Evolutionary conservation across 2,329 filamentous ascomycete genomes (phyloP).

Genomic region (Trichocomaceae sp.): DNA sequence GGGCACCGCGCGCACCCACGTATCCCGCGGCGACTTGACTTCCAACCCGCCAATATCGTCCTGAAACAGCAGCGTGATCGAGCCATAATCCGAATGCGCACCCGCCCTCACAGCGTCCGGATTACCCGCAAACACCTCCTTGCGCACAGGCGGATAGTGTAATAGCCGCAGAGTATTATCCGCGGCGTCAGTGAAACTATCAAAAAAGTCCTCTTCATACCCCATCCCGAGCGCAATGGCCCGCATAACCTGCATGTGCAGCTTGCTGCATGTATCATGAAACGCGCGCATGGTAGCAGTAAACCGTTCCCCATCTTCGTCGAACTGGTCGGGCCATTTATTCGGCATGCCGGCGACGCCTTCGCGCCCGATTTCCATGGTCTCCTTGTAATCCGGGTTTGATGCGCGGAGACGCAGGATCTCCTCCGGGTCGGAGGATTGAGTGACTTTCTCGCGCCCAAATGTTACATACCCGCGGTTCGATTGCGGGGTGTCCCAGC

Average conservation of each 20-base stretch:
- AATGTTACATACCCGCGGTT: slow-evolving; percentile 68
- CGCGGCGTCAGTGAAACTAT: slow-evolving; percentile 60
- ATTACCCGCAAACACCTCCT: slow-evolving; percentile 59
- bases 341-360: slow-evolving; percentile 61
- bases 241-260: slow-evolving; percentile 75
- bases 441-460: slow-evolving; percentile 66
- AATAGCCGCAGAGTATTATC: slow-evolving; percentile 49
- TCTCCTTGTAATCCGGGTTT: slow-evolving; percentile 50
- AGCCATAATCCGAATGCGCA: slow-evolving; percentile 63
- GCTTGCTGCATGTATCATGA: slow-evolving; percentile 62
- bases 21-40: slow-evolving; percentile 64
- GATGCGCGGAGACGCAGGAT: slow-evolving; percentile 53
- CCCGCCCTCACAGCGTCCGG: slow-evolving; percentile 68
- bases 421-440: slow-evolving; percentile 49
- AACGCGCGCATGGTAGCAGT: slow-evolving; percentile 68
- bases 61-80: slow-evolving; percentile 50
- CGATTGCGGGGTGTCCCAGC: slow-evolving; percentile 65
- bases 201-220: slow-evolving; percentile 66
- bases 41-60: slow-evolving; percentile 53
- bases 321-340: slow-evolving; percentile 61
- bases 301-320: slow-evolving; percentile 55
- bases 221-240: slow-evolving; percentile 78
- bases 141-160: slow-evolving; percentile 66
- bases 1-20: slow-evolving; percentile 75
- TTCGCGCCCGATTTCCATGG: slow-evolving; percentile 56